Evolutionary conservation across 495 filamentous ascomycete genomes (phyloP), one percentile per base, ranked within the genome.

Genomic region (Articulospora tetracladia): DNA sequence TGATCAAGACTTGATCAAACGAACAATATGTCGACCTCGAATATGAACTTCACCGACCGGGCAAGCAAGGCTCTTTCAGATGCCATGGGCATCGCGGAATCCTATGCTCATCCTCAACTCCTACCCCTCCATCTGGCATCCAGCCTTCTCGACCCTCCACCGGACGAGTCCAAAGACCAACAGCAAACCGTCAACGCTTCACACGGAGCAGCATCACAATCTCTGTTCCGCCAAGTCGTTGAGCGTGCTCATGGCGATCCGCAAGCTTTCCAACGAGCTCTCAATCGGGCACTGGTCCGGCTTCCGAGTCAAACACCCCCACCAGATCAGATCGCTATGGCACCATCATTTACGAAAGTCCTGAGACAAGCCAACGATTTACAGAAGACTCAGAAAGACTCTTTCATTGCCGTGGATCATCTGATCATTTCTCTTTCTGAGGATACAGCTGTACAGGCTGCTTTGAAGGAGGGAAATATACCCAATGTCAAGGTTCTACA

Each of bases 311-410:
- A 98, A 77, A 91, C 96, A 59, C 94, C 94, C 2, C 93, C 94
- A 26, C 93, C 94, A 53, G 94, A 98, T 60, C 79, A 83, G 51
- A 86, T 94, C 34, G 85, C 87, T 32, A 84, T 93, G 64, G 84
- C 92, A 4, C 92, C 93, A 2, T 77, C 82, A 13, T 90, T 98
- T 72, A 79, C 83, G 39, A 95, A 88, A 60, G 82, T 97, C 54
- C 78, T 98, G 27, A 82, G 92, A 48, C 79, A 85, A 56, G 92
- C 94, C 7, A 86, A 87, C 67, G 92, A 97, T n/a, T 73, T 98
- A 24, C 91, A 93, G 56, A 96, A 94, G 74, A 93, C 92, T 1
- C 94, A 98, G 63, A 97, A 96, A 67, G 94, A 98, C 70, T 90
- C 87, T 63, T 98, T 83, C 70, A 89, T 98, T 54, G 93, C 93